Percentiles rank a stretch among this genome's conserved stretches.
These are phyloP conservation scores for Populus deltoides DNA, from an alignment of 345 rosid species.

Conservation along the genomic window DNA sequence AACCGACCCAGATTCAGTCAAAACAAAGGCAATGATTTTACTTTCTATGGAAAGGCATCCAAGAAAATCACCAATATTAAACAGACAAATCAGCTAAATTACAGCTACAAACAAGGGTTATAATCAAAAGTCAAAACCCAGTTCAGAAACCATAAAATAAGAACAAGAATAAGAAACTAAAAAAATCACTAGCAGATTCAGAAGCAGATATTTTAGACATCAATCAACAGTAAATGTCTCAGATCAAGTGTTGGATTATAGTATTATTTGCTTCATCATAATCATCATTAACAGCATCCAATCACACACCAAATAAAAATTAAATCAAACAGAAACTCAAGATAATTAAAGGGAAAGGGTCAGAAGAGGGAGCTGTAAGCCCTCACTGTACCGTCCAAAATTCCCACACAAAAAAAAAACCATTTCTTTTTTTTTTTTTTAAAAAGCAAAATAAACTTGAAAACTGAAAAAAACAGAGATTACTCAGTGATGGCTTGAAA, in stretches of 20 bases:
- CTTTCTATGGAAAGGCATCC: too few species aligned
- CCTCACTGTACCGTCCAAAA: slow-evolving; percentile 36
- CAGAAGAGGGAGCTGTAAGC: slow-evolving; percentile 60
- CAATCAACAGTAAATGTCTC: slow-evolving; percentile 40
- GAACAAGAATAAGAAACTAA: too few species aligned
- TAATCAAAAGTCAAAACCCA: too few species aligned
- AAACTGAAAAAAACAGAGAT: slow-evolving; percentile 9
- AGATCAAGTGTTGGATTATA: slow-evolving; percentile 73
- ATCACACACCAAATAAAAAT: background rate
- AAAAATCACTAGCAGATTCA: slow-evolving; percentile 37
- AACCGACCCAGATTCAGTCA: too few species aligned
- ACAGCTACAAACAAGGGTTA: too few species aligned
- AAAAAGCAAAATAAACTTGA: too few species aligned
- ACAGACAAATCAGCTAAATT: too few species aligned
- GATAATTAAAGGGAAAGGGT: background rate
- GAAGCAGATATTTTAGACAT: slow-evolving; percentile 33
- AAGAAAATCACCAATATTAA: too few species aligned
- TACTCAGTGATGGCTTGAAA: slow-evolving; percentile 51
- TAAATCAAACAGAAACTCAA: background rate
- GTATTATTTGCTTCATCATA: slow-evolving; percentile 39
- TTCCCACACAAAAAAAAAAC: background rate
- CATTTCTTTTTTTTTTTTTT: background rate
- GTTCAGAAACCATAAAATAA: too few species aligned
- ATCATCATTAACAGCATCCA: slow-evolving; percentile 17
- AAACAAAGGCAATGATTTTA: too few species aligned